phyloP scores from a whole-genome alignment of 1,284 basidiomycete species.

The Pyrrhoderma noxium region DNA sequence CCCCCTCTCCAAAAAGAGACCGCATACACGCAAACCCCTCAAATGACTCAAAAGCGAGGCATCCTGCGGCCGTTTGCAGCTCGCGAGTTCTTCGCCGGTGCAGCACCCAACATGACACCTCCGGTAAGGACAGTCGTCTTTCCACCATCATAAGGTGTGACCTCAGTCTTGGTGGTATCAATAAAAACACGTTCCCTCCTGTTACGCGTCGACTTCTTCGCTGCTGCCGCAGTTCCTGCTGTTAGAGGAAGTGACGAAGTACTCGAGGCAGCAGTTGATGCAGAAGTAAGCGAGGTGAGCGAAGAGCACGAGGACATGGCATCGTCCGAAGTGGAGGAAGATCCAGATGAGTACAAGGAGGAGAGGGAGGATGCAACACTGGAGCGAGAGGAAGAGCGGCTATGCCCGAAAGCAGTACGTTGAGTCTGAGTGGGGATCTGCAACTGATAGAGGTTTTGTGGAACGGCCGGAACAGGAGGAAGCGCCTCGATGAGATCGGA shows the following conservation, averaged over 20 bases:
- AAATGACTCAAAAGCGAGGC: slow-evolving; percentile 8
- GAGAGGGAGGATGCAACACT: not conserved
- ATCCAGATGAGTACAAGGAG: slow-evolving; percentile 46
- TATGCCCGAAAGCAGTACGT: slow-evolving; percentile 46
- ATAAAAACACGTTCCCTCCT: slow-evolving; percentile 62
- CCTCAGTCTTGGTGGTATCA: slow-evolving; percentile 63
- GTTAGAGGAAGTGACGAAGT: slow-evolving; percentile 27
- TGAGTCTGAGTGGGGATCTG: slow-evolving; percentile 37
- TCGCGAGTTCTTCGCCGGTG: slow-evolving; percentile 23
- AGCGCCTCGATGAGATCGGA: slow-evolving; percentile 39
- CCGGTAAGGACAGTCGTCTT: slow-evolving; percentile 80
- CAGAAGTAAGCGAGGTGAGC: slow-evolving; percentile 44
- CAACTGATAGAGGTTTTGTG: slow-evolving; percentile 18
- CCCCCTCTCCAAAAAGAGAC: no score
- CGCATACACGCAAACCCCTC: no score
- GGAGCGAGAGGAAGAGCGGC: slow-evolving; percentile 68
- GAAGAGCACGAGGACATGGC: slow-evolving; percentile 52
- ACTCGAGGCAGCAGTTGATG: slow-evolving; percentile 36
- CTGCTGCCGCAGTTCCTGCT: slow-evolving; percentile 25
- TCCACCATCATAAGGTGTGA: slow-evolving; percentile 77
- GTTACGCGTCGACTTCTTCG: slow-evolving; percentile 38
- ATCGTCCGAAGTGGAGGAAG: slow-evolving; percentile 45
- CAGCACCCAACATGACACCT: slow-evolving; percentile 70
- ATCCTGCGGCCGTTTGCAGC: slow-evolving; percentile 7
- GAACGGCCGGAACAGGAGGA: slow-evolving; percentile 29